Evolutionary conservation across 805 yeast genomes (phyloP).

Genomic region (Candida jianshihensis): DNA sequence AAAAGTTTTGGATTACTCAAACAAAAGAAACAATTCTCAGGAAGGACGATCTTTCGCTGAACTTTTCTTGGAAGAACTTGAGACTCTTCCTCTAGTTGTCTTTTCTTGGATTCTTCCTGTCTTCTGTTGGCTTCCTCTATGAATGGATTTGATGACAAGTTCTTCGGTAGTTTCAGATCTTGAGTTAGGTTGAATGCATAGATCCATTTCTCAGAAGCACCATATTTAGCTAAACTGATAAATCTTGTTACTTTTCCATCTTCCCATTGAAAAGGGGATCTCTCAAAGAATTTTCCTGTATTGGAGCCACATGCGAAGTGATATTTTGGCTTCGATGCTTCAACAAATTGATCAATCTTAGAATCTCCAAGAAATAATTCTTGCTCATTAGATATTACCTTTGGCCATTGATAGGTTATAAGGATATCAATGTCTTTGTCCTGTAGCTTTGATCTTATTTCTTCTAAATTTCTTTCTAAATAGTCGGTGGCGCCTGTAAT

Average conservation of each 20-base stretch:
- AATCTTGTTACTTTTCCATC: conserved; percentile 47
- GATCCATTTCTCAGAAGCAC: conserved; percentile 56
- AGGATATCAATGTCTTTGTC: conserved; percentile 43
- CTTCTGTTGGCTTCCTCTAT: neutral
- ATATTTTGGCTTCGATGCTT: conserved; percentile 49
- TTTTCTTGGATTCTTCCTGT: conserved; percentile 6
- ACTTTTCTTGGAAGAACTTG: conserved; percentile 7
- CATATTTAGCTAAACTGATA: conserved; percentile 56
- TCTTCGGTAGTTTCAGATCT: conserved; percentile 21
- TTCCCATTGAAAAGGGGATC: conserved; percentile 53
- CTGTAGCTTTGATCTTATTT: conserved; percentile 16
- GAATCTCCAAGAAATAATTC: conserved; percentile 38
- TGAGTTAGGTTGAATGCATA: conserved; percentile 56
- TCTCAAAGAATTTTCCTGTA: conserved; percentile 43
- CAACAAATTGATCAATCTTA: conserved; percentile 40
- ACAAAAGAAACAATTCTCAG: conserved; percentile 74
- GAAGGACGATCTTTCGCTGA: conserved; percentile 38
- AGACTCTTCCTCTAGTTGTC: conserved; percentile 5
- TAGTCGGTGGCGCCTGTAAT: conserved; percentile 25
- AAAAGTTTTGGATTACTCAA: conserved; percentile 72
- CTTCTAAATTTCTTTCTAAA: conserved; percentile 19
- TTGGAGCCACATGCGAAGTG: conserved; percentile 55
- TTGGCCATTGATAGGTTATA: conserved; percentile 57
- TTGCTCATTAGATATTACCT: conserved; percentile 38
- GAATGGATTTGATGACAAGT: conserved; percentile 28